Percentiles rank a stretch among this genome's conserved stretches.
Conservation (phyloP, 2,329 filamentous ascomycete genomes). For the Sporothrix pallida region DNA sequence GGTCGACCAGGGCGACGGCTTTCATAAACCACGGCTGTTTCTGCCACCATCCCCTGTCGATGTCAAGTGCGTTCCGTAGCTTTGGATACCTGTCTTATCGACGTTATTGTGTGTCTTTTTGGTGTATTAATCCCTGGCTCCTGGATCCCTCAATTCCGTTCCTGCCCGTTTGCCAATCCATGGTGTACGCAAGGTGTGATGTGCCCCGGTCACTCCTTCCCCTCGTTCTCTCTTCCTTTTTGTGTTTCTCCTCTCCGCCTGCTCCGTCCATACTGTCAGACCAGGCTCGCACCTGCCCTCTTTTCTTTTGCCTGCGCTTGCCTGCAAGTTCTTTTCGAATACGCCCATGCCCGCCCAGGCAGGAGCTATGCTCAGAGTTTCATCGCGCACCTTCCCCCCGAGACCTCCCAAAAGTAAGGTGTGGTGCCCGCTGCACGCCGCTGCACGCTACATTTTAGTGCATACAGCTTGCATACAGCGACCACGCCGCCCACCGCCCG, state of each 20-base stretch:
- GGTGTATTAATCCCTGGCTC: background rate
- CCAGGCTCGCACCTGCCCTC: background rate
- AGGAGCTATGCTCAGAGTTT: conserved; percentile 28
- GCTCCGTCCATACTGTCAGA: background rate
- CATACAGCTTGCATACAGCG: background rate
- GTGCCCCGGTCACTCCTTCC: conserved; percentile 12
- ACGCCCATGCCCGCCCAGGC: background rate
- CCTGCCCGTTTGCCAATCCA: background rate
- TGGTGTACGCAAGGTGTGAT: background rate
- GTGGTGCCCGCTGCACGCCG: background rate
- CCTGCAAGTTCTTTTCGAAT: background rate
- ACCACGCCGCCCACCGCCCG: background rate
- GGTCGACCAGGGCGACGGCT: background rate
- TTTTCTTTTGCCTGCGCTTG: background rate
- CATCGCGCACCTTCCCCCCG: conserved; percentile 22
- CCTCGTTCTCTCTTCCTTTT: background rate
- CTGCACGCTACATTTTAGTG: conserved; percentile 9
- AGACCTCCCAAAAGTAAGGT: background rate
- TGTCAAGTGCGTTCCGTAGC: background rate
- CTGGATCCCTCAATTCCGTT: background rate
- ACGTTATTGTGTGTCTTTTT: background rate
- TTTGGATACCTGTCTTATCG: background rate
- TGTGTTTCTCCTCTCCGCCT: too few species aligned
- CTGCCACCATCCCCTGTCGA: background rate
- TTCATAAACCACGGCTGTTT: background rate